Evolutionary conservation across 169 alveolate species (phyloP).

Genomic region (Plasmodium vivax): DNA sequence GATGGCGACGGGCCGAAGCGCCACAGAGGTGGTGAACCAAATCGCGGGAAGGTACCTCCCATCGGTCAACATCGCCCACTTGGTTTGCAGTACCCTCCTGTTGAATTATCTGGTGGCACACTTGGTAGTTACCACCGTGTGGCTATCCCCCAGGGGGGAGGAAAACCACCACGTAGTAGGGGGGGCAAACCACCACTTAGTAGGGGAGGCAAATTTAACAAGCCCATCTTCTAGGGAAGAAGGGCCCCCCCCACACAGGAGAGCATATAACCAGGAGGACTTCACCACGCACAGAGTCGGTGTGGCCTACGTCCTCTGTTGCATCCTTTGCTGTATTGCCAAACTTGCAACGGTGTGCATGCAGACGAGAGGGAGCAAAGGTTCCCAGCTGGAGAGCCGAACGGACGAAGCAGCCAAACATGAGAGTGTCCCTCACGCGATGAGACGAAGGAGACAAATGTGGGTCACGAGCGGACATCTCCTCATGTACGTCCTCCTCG

Average conservation of each 20-base stretch:
- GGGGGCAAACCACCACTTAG: neutral
- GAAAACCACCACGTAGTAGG: no score
- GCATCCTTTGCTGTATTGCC: neutral
- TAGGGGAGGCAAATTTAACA: neutral
- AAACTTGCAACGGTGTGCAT: neutral
- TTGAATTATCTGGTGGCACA: conserved; percentile 22
- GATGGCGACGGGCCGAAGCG: neutral
- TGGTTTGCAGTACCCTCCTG: conserved; percentile 7
- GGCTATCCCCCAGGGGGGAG: neutral
- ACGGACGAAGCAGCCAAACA: neutral
- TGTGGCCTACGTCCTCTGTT: neutral
- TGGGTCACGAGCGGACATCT: conserved; percentile 2
- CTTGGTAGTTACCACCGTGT: neutral
- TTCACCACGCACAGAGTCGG: neutral
- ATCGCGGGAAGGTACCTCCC: neutral
- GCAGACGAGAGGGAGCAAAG: neutral
- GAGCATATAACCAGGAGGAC: neutral
- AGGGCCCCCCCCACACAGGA: neutral
- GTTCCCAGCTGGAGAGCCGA: neutral
- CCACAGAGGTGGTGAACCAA: neutral
- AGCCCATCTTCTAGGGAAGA: neutral
- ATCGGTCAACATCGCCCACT: neutral
- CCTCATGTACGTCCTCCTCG: neutral
- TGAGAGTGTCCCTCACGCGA: neutral
- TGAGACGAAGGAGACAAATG: neutral